These are phyloP conservation scores for Penicillium italicum DNA, from an alignment of 2,329 filamentous ascomycete species.

Conservation along the genomic window DNA sequence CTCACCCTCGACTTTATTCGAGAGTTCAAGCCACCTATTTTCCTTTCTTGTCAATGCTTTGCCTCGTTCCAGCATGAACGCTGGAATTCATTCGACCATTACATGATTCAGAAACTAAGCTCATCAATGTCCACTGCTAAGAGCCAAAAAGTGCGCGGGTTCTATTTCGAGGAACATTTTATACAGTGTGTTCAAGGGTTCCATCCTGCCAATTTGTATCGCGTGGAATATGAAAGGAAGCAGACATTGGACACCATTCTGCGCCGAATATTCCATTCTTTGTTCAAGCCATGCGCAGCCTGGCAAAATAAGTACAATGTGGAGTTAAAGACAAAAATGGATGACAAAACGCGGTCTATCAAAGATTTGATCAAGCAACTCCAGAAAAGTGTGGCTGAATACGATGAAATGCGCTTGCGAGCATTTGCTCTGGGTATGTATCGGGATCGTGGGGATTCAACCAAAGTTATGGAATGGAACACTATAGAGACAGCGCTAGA, in stretches of 20 bases:
- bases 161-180: not conserved
- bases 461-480: not conserved
- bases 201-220: not conserved
- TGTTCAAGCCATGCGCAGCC: not conserved
- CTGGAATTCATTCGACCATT: not conserved
- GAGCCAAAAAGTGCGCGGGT: not conserved
- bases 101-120: not conserved
- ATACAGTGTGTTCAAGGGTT: not conserved
- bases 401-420: not conserved
- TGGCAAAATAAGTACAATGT: not conserved
- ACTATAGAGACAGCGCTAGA: not conserved
- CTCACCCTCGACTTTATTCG: not conserved
- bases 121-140: not conserved
- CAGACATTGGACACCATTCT: not conserved
- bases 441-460: not conserved
- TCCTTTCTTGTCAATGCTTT: not conserved
- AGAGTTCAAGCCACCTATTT: not conserved
- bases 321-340: not conserved
- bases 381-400: not conserved
- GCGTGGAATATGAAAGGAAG: not conserved
- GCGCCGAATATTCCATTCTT: not conserved
- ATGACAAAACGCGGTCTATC: not conserved
- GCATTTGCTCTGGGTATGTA: accelerated
- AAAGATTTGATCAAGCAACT: not conserved
- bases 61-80: not conserved